phyloP scores from a whole-genome alignment of 208 protist genomes.

The Trypanosoma brucei region DNA sequence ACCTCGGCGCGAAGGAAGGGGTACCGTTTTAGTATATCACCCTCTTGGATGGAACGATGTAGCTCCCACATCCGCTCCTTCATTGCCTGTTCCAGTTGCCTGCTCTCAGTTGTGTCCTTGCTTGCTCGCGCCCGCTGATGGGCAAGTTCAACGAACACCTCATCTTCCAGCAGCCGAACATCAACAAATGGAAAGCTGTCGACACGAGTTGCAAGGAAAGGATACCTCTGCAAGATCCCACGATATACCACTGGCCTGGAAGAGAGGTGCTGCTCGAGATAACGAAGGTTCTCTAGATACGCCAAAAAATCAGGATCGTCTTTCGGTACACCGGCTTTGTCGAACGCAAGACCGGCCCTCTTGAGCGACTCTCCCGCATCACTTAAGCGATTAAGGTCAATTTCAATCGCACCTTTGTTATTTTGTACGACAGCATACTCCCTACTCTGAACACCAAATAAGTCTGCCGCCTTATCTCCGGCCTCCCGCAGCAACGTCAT shows the following conservation, averaged over 20 bases:
- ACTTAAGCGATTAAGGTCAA: conserved; percentile 48
- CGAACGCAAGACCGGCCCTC: conserved; percentile 32
- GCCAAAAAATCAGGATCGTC: conserved; percentile 59
- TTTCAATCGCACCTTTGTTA: conserved; percentile 61
- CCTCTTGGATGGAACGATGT: conserved; percentile 43
- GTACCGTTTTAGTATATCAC: conserved; percentile 37
- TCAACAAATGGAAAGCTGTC: conserved; percentile 55
- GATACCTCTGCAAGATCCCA: conserved; percentile 48
- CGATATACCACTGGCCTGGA: conserved; percentile 9
- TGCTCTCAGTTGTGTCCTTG: conserved; percentile 17
- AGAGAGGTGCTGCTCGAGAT: conserved; percentile 19
- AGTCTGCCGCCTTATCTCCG: conserved; percentile 34
- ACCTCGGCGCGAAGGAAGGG: conserved; percentile 51
- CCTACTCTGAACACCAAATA: conserved; percentile 47
- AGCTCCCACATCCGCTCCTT: conserved; percentile 50
- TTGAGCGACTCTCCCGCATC: conserved; percentile 40
- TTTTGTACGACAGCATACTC: conserved; percentile 62
- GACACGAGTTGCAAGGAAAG: conserved; percentile 42
- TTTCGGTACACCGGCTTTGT: conserved; percentile 38
- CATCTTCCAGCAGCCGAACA: conserved; percentile 50
- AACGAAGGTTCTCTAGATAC: conserved; percentile 52
- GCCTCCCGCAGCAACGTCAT: conserved; percentile 54
- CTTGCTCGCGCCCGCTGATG: conserved; percentile 30
- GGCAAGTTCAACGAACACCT: conserved; percentile 48
- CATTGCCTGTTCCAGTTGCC: conserved; percentile 41